These are phyloP conservation scores for Pleurotus giganteus DNA, from an alignment of 768 basidiomycete genomes.

Conservation along the genomic window DNA sequence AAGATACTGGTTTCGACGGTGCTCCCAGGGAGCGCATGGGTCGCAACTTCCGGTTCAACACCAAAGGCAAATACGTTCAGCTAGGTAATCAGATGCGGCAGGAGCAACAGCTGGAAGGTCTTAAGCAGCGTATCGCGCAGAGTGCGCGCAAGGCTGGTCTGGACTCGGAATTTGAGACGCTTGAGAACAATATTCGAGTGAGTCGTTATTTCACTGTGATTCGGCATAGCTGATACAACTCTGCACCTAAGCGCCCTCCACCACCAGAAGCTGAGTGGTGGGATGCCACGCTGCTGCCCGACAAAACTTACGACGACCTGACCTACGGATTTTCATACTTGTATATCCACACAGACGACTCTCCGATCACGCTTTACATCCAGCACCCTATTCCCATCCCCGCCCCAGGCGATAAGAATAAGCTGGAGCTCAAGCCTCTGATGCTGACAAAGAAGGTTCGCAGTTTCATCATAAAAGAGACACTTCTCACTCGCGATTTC, in stretches of 20 bases:
- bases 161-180: slow-evolving; percentile 80
- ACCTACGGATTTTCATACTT: slow-evolving; percentile 51
- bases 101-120: slow-evolving; percentile 79
- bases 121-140: slow-evolving; percentile 93
- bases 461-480: not conserved
- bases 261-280: slow-evolving; percentile 97
- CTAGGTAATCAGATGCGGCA: slow-evolving; percentile 69
- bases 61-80: slow-evolving; percentile 88
- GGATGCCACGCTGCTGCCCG: slow-evolving; percentile 85
- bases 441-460: slow-evolving; percentile 89
- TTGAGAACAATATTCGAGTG: slow-evolving; percentile 89
- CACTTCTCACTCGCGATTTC: slow-evolving; percentile 17
- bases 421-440: slow-evolving; percentile 74
- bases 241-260: slow-evolving; percentile 57
- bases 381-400: slow-evolving; percentile 98
- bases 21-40: slow-evolving; percentile 70
- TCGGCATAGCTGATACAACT: not conserved
- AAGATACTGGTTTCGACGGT: slow-evolving; percentile 69
- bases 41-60: slow-evolving; percentile 80
- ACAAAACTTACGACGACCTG: slow-evolving; percentile 78
- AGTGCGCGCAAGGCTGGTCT: slow-evolving; percentile 91
- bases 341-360: slow-evolving; percentile 62
- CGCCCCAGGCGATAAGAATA: slow-evolving; percentile 83
- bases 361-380: slow-evolving; percentile 86
- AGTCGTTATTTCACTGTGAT: slow-evolving; percentile 16